Evolutionary conservation across 257 asterid genomes (phyloP).

Genomic region (Ajuga chamaepitys): DNA sequence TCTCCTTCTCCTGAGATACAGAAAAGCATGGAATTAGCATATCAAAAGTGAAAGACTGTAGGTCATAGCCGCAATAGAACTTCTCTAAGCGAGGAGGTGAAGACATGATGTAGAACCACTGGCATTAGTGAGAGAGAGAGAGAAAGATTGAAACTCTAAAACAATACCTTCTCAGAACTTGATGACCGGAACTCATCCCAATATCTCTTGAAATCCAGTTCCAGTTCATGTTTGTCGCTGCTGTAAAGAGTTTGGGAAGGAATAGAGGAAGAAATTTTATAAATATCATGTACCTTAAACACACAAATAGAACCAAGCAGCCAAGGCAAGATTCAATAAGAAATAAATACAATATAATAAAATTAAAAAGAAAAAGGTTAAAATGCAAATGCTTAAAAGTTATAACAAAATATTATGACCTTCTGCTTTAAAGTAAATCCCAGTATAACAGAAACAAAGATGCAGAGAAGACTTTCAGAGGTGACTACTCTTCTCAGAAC

Average conservation of each 20-base stretch:
- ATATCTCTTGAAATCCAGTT: constrained; percentile 87
- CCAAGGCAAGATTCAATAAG: constrained; percentile 5
- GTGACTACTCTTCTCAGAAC: background rate
- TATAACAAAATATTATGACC: background rate
- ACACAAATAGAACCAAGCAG: constrained; percentile 2
- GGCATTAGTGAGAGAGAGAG: background rate
- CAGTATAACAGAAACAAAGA: constrained; percentile 3
- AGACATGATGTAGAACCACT: constrained; percentile 6
- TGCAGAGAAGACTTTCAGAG: constrained; percentile 6
- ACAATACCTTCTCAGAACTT: constrained; percentile 53
- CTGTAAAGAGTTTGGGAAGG: constrained; percentile 8
- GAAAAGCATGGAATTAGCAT: constrained; percentile 14
- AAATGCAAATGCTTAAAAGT: background rate
- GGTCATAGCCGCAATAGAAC: background rate
- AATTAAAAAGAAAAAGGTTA: background rate
- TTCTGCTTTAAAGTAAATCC: constrained; percentile 7
- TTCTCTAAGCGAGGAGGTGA: background rate
- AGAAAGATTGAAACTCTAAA: background rate
- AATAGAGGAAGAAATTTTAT: constrained; percentile 3
- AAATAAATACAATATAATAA: too few relatives aligned
- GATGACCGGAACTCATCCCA: constrained; percentile 97
- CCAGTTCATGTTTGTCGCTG: constrained; percentile 78
- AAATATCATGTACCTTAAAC: constrained; percentile 6
- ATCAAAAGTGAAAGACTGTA: background rate
- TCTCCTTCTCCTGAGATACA: constrained; percentile 89